Evolutionary conservation across 2,329 filamentous ascomycete genomes (phyloP), one percentile per base, ranked within the genome.

Genomic region (Calonectria naviculata): DNA sequence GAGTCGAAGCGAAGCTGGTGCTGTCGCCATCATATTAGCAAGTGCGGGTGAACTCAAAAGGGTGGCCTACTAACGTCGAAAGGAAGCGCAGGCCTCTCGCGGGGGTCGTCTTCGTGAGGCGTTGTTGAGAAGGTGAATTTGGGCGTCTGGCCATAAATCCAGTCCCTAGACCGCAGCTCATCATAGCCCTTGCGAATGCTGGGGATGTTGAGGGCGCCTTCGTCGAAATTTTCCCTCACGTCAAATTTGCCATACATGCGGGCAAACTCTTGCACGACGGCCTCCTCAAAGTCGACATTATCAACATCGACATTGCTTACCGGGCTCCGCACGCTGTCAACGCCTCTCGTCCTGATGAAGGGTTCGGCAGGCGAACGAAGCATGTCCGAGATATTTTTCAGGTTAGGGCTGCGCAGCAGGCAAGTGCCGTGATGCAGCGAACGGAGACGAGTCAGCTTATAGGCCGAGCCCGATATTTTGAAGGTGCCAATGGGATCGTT

Each of bases 361-460:
- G 88, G 87, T 75, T 92, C 92, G 0, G 93, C 94, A 0, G 95
- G 94, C n/a, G 94, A 95, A 26, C 90, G 89, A 74, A 99, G 83
- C 78, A 96, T 91, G 3, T 88, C 83, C 1, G 92, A 90, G 31
- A 98, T 93, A 46, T 87, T 84, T 34, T 85, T 81, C 47, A 98
- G 85, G 79, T 97, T 94, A 2, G 93, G 93, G 65, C 94, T 95
- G 38, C 89, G 87, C 2, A 98, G 86, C 49, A 99, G 87, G 78
- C 95, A 97, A 0, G 97, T 99, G 9, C 95, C 97, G 83, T 99
- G 97, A 83, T 99, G 97, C 69, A 99, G 87, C 9, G 95, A 93
- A 52, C 96, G 89, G 60, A 90, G 85, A 28, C 94, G 88, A 0
- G 94, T 98, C 65, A 99, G 87, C 83, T 98, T 98, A 85, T 97